phyloP scores from a whole-genome alignment of 2,329 filamentous ascomycete genomes.

The Fusarium buharicum region DNA sequence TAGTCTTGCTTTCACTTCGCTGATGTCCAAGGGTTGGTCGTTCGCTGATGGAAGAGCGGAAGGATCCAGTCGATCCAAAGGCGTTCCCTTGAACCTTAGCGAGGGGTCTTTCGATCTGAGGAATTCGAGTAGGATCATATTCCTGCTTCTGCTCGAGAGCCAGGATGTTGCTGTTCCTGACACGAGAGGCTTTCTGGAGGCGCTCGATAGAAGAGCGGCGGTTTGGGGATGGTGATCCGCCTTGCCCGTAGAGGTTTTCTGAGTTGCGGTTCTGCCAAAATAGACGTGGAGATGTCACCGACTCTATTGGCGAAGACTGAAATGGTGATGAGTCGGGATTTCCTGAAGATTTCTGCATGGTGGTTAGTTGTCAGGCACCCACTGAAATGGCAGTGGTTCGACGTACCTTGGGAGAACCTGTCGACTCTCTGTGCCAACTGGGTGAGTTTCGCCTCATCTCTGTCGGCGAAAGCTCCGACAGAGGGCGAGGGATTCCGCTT shows the following conservation, averaged over 20 bases:
- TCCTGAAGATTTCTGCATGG: constrained; percentile 70
- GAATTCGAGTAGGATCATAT: constrained; percentile 84
- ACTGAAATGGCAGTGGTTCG: constrained; percentile 6
- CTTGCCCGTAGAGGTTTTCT: constrained; percentile 75
- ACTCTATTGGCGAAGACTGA: constrained; percentile 81
- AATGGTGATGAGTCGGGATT: constrained; percentile 83
- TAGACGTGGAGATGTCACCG: constrained; percentile 77
- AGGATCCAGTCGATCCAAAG: constrained; percentile 68
- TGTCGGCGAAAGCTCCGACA: constrained; percentile 89
- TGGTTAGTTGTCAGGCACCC: constrained; percentile 46
- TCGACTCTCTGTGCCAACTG: constrained; percentile 86
- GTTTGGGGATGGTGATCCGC: constrained; percentile 74
- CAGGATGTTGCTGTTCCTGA: constrained; percentile 98
- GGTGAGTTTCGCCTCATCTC: constrained; percentile 92
- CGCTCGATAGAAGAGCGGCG: constrained; percentile 94
- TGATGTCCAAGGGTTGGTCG: constrained; percentile 57
- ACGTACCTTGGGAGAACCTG: constrained; percentile 53
- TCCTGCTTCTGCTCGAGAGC: constrained; percentile 91
- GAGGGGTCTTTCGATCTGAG: constrained; percentile 83
- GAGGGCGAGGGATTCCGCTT: constrained; percentile 73
- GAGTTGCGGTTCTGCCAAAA: constrained; percentile 89
- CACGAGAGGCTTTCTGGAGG: constrained; percentile 90
- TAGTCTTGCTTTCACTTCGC: constrained; percentile 64
- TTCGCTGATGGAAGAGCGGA: constrained; percentile 61
- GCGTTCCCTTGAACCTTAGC: constrained; percentile 79